A percentile compares a stretch with the other conserved stretches of the same genome.
Evolutionary conservation across 768 basidiomycete genomes (phyloP).

Genomic region (Clitopilus passeckerianus): DNA sequence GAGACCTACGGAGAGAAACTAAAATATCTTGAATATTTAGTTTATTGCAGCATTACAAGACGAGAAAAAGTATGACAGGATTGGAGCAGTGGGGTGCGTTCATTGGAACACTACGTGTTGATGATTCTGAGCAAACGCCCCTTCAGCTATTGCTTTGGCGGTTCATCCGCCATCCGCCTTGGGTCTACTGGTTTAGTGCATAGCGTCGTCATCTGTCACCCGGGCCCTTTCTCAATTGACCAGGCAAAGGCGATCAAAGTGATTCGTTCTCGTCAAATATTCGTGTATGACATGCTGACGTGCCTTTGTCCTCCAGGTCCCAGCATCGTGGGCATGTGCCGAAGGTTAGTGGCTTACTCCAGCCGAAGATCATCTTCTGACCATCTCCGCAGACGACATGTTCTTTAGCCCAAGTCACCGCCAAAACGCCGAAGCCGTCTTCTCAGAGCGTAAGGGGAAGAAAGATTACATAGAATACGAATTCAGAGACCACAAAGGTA

Average conservation of each 20-base stretch:
- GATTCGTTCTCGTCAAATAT: not conserved
- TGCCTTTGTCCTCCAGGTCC: conserved; percentile 8
- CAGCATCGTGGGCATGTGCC: conserved; percentile 19
- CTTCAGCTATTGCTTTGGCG: conserved; percentile 20
- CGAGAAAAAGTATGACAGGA: conserved; percentile 32
- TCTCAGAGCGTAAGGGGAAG: conserved; percentile 14
- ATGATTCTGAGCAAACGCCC: not conserved
- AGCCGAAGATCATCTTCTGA: too few species aligned
- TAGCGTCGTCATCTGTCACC: conserved; percentile 17
- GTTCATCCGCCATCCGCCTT: conserved; percentile 11
- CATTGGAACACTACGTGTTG: not conserved
- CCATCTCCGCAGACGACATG: conserved; percentile 11
- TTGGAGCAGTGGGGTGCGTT: conserved; percentile 34
- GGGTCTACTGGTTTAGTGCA: conserved; percentile 14
- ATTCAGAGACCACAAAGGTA: conserved; percentile 15
- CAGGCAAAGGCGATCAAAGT: conserved; percentile 15
- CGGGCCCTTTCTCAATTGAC: conserved; percentile 10
- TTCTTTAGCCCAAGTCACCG: conserved; percentile 12
- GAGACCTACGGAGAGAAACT: not conserved
- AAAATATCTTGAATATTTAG: not conserved
- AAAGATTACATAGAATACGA: conserved; percentile 16
- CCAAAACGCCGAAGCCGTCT: conserved; percentile 13
- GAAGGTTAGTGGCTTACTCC: conserved; percentile 10
- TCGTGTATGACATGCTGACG: not conserved
- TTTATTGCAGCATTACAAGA: conserved; percentile 17